Evolutionary conservation across 164 flowering plant genomes (phyloP), one percentile per base, ranked within the genome.

Genomic region (Annona cherimola): DNA sequence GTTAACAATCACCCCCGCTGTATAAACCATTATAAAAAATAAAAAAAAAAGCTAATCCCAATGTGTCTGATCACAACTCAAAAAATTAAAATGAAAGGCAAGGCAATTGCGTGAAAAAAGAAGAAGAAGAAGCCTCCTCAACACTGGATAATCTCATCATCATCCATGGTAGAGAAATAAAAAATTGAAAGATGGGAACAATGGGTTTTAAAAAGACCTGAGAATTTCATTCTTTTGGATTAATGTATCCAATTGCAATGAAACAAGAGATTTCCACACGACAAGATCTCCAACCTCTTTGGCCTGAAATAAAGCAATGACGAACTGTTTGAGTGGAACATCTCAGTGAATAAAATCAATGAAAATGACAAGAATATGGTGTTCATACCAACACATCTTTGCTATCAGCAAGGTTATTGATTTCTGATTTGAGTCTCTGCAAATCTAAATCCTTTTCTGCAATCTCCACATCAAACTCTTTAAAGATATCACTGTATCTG

Each of bases 201-300:
- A 70, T 6, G 63, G 14, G 44, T 73, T 63, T n/a, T n/a, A n/a
- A n/a, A n/a, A n/a, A 3, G 61, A 95, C 99, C 99, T 95, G 89
- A 95, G 95, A 74, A 83, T 44, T 62, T 80, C 81, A 77, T 87
- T 90, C 70, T 90, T 91, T 73, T 67, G 81, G 50, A 83, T 45
- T 43, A 95, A 60, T 66, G 69, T 78, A 71, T 87, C 87, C 84
- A 96, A 69, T 83, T 88, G 91, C 46, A 60, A 26, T 63, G 93
- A 90, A 84, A 90, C 85, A 44, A 75, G 77, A 43, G 90, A 87
- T 84, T 90, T 88, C 99, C 98, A 93, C 26, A 89, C 74, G 68
- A 77, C 39, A 59, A 96, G 87, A 59, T 88, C 91, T 57, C 57
- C 79, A 62, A 93, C 80, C 72, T 91, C 95, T 79, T 88, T 86